phyloP scores from a whole-genome alignment of 2,329 filamentous ascomycete genomes.

The Raffaelea arxii region DNA sequence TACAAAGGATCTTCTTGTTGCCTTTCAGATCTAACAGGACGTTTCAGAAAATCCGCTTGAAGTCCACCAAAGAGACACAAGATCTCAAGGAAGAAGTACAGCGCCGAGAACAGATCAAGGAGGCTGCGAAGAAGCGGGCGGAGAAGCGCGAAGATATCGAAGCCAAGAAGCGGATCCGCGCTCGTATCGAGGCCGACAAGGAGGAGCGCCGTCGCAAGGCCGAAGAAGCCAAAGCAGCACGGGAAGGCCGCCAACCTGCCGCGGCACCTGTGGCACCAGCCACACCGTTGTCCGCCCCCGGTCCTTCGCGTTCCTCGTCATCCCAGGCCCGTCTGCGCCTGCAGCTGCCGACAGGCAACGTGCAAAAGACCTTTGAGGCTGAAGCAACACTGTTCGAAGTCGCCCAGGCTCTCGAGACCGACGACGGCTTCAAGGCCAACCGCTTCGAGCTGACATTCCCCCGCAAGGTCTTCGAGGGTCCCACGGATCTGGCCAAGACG shows the following conservation, averaged over 20 bases:
- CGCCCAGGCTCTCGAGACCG: conserved; percentile 61
- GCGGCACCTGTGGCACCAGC: conserved; percentile 26
- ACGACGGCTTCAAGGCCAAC: conserved; percentile 59
- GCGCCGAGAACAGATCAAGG: conserved; percentile 85
- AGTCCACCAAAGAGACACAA: conserved; percentile 80
- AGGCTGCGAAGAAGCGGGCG: conserved; percentile 73
- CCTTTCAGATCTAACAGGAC: background rate
- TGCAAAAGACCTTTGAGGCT: conserved; percentile 80
- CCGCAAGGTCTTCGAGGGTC: conserved; percentile 63
- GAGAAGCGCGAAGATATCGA: conserved; percentile 82
- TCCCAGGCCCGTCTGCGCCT: conserved; percentile 68
- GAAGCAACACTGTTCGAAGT: conserved; percentile 92
- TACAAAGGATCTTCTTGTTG: background rate
- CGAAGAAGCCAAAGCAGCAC: conserved; percentile 72
- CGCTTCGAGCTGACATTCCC: conserved; percentile 85
- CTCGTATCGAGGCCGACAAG: conserved; percentile 92
- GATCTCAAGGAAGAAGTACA: conserved; percentile 83
- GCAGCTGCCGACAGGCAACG: conserved; percentile 57
- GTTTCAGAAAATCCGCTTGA: conserved; percentile 59
- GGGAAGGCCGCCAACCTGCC: conserved; percentile 53
- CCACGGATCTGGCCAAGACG: conserved; percentile 74
- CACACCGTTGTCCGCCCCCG: conserved; percentile 24
- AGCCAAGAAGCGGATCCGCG: conserved; percentile 81
- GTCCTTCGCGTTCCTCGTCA: conserved; percentile 54
- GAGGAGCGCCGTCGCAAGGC: conserved; percentile 77